Conservation (phyloP, 805 yeast species). For the Saccharomycopsis babjevae region DNA sequence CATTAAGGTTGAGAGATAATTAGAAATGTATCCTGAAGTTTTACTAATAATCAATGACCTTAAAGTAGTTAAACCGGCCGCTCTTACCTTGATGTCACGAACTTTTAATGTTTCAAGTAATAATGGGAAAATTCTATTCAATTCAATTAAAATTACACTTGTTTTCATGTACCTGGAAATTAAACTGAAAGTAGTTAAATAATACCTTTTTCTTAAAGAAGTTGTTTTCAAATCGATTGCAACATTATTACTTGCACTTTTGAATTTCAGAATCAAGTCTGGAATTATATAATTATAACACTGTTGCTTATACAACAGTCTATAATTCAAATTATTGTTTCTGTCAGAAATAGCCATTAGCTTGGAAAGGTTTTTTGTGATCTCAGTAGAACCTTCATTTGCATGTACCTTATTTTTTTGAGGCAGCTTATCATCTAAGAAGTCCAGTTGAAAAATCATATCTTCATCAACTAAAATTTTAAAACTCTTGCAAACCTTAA, state of each 20-base stretch:
- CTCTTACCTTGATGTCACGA: conserved; percentile 37
- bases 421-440: conserved; percentile 13
- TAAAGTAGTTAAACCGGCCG: conserved; percentile 53
- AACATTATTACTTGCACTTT: not conserved
- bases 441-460: conserved; percentile 41
- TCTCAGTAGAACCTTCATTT: not conserved
- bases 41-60: conserved; percentile 42
- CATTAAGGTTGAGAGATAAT: conserved; percentile 46
- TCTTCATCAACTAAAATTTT: conserved; percentile 62
- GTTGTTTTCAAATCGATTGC: not conserved
- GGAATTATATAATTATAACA: conserved; percentile 56
- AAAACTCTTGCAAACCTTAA: conserved; percentile 41
- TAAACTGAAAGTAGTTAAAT: conserved; percentile 56
- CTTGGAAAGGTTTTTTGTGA: not conserved
- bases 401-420: not conserved
- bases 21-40: conserved; percentile 39
- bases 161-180: conserved; percentile 57
- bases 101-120: conserved; percentile 53
- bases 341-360: not conserved
- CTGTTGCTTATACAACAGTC: conserved; percentile 71
- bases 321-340: conserved; percentile 5
- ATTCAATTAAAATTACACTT: conserved; percentile 52
- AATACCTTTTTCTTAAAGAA: conserved; percentile 33
- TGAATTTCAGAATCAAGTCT: conserved; percentile 38
- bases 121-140: conserved; percentile 58